Base-by-base conservation (phyloP, 2,329 filamentous ascomycete genomes). In the Scolecobasidium constrictum region DNA sequence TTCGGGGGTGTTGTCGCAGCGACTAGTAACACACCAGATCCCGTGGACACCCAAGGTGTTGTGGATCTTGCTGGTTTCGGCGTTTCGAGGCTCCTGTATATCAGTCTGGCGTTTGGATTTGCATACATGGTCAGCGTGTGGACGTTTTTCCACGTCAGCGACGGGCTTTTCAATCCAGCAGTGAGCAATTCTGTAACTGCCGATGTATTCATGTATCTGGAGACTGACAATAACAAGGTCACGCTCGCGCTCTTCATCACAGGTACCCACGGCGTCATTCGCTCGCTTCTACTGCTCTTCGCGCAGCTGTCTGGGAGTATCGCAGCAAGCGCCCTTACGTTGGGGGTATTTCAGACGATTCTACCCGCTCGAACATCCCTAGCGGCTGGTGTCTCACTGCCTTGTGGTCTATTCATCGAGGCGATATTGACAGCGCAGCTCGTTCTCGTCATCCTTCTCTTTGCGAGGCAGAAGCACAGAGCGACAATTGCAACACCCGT, bases 401-500 rank as follows among this genome's bases (percentile, higher is more conserved):
- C 55, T 0, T 55, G 50, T 19, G 61, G 60, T 18, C 51, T 63
- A 19, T 64, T 64, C 43, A 56, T 64, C 28, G 61, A 64, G 23
- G 44, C 34, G 36, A 61, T 63, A 42, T 48, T 63, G 5, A 63
- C 61, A 2, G 55, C 59, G 1, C 50, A 61, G 16, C 58, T 64
- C 35, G 56, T 63, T 43, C 63, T 64, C 41, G 62, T 59, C 2
- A 62, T 64, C 46, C 67, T 64, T 49, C 63, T 65, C 60, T 48
- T 65, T 23, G 62, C 62, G 17, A 60, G 57, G 6, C 61, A 65
- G 48, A 65, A 64, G 47, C 61, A 64, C 55, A 64, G 62, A 46
- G 59, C 57, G 43, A 64, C 60, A 4, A 63, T 60, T 48, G 51
- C 63, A 21, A 60, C 61, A 5, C 61, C 61, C 1, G 49, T 64